phyloP scores from a whole-genome alignment of 2,329 filamentous ascomycete genomes.

The Diaporthe sp. region DNA sequence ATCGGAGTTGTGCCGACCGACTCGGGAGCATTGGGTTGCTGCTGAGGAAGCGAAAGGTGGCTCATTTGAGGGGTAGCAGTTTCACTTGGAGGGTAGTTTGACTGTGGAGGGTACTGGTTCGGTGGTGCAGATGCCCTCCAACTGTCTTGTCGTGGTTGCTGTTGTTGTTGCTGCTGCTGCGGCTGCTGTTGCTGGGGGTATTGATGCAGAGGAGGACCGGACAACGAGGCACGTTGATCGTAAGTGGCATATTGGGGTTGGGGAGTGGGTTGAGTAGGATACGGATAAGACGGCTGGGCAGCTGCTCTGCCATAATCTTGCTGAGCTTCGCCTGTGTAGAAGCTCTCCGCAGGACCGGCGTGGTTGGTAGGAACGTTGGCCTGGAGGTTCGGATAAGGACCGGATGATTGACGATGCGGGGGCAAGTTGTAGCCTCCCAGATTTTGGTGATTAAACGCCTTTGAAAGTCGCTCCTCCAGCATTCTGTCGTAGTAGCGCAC shows the following conservation, averaged over 20 bases:
- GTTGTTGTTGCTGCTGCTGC: constrained; percentile 59
- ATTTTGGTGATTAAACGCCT: constrained; percentile 88
- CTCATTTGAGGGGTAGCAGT: constrained; percentile 47
- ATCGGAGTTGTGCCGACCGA: constrained; percentile 51
- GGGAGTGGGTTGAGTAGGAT: constrained; percentile 59
- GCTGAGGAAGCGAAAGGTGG: constrained; percentile 51
- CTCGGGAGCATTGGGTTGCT: constrained; percentile 51
- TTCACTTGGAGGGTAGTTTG: constrained; percentile 52
- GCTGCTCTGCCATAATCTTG: constrained; percentile 62
- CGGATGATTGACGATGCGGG: constrained; percentile 65
- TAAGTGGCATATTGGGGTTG: constrained; percentile 62
- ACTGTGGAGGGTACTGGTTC: constrained; percentile 54
- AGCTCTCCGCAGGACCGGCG: constrained; percentile 78
- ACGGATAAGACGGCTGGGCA: constrained; percentile 67
- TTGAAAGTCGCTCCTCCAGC: constrained; percentile 94
- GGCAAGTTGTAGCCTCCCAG: constrained; percentile 75
- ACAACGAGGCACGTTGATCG: constrained; percentile 57
- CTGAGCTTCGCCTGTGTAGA: constrained; percentile 79
- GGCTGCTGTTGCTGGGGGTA: constrained; percentile 61
- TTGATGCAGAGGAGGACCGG: constrained; percentile 57
- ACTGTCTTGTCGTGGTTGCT: constrained; percentile 59
- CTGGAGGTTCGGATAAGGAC: constrained; percentile 80
- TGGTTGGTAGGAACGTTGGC: constrained; percentile 61
- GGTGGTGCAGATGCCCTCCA: constrained; percentile 63
- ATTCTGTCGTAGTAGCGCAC: constrained; percentile 98